A percentile compares a stretch with the other conserved stretches of the same genome.
These are phyloP conservation scores for Phialophora expanda DNA, from an alignment of 2,329 filamentous ascomycete genomes.

Conservation along the genomic window DNA sequence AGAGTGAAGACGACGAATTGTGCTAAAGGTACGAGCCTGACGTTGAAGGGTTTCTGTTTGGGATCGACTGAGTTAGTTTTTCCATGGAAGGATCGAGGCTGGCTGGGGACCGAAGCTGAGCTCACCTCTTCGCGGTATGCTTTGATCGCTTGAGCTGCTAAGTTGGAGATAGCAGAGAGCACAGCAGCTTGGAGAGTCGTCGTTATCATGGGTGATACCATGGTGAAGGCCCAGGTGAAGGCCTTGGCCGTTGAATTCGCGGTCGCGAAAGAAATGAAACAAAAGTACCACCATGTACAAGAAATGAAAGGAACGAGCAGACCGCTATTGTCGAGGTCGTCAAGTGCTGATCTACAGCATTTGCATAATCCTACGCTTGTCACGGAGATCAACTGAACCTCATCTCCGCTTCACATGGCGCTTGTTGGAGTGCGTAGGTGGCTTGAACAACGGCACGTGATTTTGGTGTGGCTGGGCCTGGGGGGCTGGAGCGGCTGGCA, in stretches of 20 bases:
- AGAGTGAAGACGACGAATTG: conserved; percentile 78
- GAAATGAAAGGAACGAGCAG: background rate
- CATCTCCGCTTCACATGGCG: background rate
- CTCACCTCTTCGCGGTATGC: conserved; percentile 55
- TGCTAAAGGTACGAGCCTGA: conserved; percentile 71
- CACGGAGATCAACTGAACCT: background rate
- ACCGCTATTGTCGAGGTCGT: background rate
- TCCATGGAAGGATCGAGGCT: background rate
- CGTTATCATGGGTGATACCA: conserved; percentile 52
- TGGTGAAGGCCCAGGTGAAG: conserved; percentile 14
- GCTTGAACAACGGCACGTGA: background rate
- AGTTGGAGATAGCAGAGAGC: conserved; percentile 70
- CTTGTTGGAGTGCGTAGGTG: background rate
- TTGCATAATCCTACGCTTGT: background rate
- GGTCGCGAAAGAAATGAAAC: background rate
- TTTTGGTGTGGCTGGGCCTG: background rate
- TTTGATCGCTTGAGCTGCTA: conserved; percentile 73
- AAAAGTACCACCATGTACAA: background rate
- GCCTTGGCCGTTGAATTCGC: background rate
- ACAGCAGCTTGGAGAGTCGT: conserved; percentile 70
- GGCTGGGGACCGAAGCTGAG: background rate
- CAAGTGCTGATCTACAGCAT: background rate
- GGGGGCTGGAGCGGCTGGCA: background rate
- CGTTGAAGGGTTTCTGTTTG: conserved; percentile 53
- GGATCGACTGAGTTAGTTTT: background rate